A percentile compares a stretch with the other conserved stretches of the same genome.
phyloP scores from a whole-genome alignment of 1,284 basidiomycete genomes.

The Papiliotrema nemorosa region DNA sequence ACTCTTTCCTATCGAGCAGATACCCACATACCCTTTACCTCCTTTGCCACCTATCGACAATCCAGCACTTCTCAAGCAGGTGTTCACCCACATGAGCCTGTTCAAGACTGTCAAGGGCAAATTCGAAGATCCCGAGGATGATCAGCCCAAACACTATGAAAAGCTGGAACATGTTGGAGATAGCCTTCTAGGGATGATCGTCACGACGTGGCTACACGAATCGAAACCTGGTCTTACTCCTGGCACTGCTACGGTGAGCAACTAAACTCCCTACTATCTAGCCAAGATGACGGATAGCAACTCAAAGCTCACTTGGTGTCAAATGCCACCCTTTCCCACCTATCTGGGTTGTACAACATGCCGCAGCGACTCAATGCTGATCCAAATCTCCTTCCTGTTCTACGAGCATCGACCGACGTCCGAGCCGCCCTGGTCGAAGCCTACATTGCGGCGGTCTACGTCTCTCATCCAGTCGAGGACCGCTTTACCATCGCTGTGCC shows the following conservation, averaged over 20 bases:
- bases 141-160: slow-evolving; percentile 34
- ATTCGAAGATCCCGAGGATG: slow-evolving; percentile 33
- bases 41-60: slow-evolving; percentile 34
- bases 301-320: slow-evolving; percentile 45
- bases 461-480: slow-evolving; percentile 27
- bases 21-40: slow-evolving; percentile 40
- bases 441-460: slow-evolving; percentile 43
- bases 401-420: slow-evolving; percentile 40
- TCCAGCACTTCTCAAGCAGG: slow-evolving; percentile 25
- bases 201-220: slow-evolving; percentile 46
- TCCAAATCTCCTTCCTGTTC: slow-evolving; percentile 28
- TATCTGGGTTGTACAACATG: slow-evolving; percentile 40
- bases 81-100: slow-evolving; percentile 35
- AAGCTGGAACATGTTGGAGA: slow-evolving; percentile 47
- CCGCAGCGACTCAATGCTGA: slow-evolving; percentile 35
- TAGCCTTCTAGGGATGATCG: slow-evolving; percentile 40
- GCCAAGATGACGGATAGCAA: slow-evolving; percentile 24
- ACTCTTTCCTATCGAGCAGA: slow-evolving; percentile 38
- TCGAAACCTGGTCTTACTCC: slow-evolving; percentile 34
- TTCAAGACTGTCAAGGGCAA: slow-evolving; percentile 25
- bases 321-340: slow-evolving; percentile 42
- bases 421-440: slow-evolving; percentile 45
- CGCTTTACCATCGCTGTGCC: slow-evolving; percentile 20
- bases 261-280: background rate
- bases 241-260: slow-evolving; percentile 41